Percentiles rank a stretch among this genome's conserved stretches.
Evolutionary conservation across 148 eudicot genomes (phyloP).

Genomic region (Rhododendron ferrugineum): DNA sequence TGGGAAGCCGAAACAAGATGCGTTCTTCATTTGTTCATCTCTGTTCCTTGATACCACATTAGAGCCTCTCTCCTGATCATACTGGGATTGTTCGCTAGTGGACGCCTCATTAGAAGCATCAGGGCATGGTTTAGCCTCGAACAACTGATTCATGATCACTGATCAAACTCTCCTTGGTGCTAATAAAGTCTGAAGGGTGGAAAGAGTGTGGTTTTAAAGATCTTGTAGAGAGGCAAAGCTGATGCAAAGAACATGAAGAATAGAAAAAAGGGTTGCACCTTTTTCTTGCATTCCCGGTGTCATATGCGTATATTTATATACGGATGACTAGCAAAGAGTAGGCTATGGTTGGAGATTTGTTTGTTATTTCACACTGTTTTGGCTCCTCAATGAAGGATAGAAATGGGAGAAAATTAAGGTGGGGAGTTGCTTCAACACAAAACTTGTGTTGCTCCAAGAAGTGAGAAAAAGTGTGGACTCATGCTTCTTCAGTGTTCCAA

Average conservation of each 20-base stretch:
- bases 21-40: not conserved
- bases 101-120: slow-evolving; percentile 22
- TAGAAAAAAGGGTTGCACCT: not conserved
- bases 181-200: not conserved
- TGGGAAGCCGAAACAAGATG: slow-evolving; percentile 12
- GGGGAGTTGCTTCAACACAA: slow-evolving; percentile 18
- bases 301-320: not conserved
- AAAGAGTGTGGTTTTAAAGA: not conserved
- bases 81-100: slow-evolving; percentile 13
- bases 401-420: slow-evolving; percentile 14
- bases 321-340: not conserved
- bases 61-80: slow-evolving; percentile 30
- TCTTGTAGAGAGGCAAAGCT: not conserved
- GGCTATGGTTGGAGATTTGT: slow-evolving; percentile 12
- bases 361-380: slow-evolving; percentile 13
- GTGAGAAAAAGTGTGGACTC: not conserved
- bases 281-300: not conserved
- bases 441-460: slow-evolving; percentile 12
- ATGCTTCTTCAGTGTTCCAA: slow-evolving; percentile 20
- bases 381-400: not conserved
- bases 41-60: not conserved
- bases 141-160: slow-evolving; percentile 23
- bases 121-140: slow-evolving; percentile 12
- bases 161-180: not conserved
- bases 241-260: slow-evolving; percentile 9